A percentile compares a stretch with the other conserved stretches of the same genome.
Evolutionary conservation across 1,139 yeast genomes (phyloP).

Genomic region (Wickerhamomyces sp.): DNA sequence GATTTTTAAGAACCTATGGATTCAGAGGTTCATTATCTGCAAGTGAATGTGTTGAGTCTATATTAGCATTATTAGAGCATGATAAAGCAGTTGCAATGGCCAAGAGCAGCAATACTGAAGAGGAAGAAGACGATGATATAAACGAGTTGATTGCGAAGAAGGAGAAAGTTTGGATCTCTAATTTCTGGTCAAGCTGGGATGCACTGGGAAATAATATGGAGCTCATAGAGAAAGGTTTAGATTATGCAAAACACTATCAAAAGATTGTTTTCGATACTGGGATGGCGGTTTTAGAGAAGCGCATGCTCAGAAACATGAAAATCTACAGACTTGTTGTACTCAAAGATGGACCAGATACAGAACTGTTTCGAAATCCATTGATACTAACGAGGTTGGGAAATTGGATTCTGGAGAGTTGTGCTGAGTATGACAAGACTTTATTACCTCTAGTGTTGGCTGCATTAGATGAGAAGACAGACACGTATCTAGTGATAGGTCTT

Average conservation of each 20-base stretch:
- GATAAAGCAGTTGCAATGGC: slow-evolving; percentile 29
- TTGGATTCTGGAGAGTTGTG: slow-evolving; percentile 89
- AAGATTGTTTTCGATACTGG: slow-evolving; percentile 87
- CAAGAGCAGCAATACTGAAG: slow-evolving; percentile 20
- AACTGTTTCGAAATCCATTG: slow-evolving; percentile 77
- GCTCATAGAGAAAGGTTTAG: slow-evolving; percentile 63
- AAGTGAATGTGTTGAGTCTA: slow-evolving; percentile 87
- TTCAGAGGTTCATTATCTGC: slow-evolving; percentile 86
- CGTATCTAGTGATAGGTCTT: slow-evolving; percentile 85
- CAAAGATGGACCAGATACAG: slow-evolving; percentile 83
- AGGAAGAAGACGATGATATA: slow-evolving; percentile 36
- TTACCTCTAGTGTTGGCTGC: slow-evolving; percentile 88
- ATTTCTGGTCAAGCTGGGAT: slow-evolving; percentile 97
- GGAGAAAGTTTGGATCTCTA: slow-evolving; percentile 76
- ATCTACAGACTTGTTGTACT: slow-evolving; percentile 83
- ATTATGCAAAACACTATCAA: slow-evolving; percentile 77
- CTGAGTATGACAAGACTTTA: slow-evolving; percentile 66
- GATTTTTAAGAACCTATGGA: slow-evolving; percentile 83
- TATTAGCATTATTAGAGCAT: slow-evolving; percentile 78
- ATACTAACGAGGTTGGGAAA: slow-evolving; percentile 79
- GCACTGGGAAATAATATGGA: slow-evolving; percentile 64
- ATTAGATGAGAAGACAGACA: slow-evolving; percentile 66
- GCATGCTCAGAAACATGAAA: slow-evolving; percentile 71
- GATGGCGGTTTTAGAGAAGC: slow-evolving; percentile 79
- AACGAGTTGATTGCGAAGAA: slow-evolving; percentile 43